Conservation (phyloP, 441 rosid genomes). For the Brassica hybrid region DNA sequence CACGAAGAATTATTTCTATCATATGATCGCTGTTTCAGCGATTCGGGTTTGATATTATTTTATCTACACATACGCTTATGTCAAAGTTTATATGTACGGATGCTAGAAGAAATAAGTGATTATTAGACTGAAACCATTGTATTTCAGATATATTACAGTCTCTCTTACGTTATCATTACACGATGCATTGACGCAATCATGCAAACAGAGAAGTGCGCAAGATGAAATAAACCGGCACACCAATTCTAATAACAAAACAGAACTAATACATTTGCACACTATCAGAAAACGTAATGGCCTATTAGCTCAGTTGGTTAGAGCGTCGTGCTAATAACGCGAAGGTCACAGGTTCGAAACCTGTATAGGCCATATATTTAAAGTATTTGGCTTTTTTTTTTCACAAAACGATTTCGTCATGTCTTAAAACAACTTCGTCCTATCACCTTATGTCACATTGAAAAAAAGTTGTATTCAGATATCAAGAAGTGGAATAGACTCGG, state of each 20-base stretch:
- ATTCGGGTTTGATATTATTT: conserved; percentile 40
- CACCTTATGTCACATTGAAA: too few species aligned
- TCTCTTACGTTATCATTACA: not conserved
- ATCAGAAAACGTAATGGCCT: conserved; percentile 19
- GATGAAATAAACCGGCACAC: not conserved
- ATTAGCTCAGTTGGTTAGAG: conserved; percentile 93
- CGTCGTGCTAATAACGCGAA: conserved; percentile 94
- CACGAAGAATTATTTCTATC: conserved; percentile 43
- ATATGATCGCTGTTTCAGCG: conserved; percentile 49
- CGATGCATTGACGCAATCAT: not conserved
- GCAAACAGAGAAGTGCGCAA: not conserved
- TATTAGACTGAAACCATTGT: not conserved
- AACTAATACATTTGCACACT: too few species aligned
- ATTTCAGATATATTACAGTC: not conserved
- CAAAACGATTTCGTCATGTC: too few species aligned
- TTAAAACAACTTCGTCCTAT: too few species aligned
- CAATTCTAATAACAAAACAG: not conserved
- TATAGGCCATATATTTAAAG: not conserved
- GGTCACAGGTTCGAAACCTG: conserved; percentile 82
- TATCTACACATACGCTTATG: not conserved
- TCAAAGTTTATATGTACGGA: not conserved
- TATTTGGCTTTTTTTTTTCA: too few species aligned
- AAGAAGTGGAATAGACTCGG: too few species aligned
- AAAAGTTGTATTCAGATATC: too few species aligned
- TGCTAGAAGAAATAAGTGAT: not conserved